These are phyloP conservation scores for Volvariella surrecta DNA, from an alignment of 1,284 basidiomycete species.

Conservation along the genomic window DNA sequence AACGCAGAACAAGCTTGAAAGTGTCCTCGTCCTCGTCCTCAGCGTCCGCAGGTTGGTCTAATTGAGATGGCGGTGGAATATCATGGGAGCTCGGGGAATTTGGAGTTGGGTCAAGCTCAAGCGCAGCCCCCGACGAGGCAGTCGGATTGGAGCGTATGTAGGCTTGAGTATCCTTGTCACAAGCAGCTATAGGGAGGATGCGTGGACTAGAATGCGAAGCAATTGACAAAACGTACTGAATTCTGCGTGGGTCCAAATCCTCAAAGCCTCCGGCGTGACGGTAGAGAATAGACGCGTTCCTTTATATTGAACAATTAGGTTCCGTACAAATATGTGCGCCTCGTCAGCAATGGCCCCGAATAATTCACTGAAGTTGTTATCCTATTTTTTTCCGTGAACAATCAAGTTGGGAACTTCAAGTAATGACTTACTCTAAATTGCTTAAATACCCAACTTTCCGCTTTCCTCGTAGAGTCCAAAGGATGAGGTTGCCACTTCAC, in stretches of 20 bases:
- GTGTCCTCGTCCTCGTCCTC: conserved; percentile 40
- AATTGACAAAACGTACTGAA: conserved; percentile 36
- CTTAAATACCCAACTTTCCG: conserved; percentile 39
- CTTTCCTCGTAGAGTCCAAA: conserved; percentile 27
- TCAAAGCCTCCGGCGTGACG: conserved; percentile 54
- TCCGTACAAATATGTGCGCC: conserved; percentile 35
- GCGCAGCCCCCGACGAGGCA: no score
- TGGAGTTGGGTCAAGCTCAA: conserved; percentile 7
- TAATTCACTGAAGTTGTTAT: conserved; percentile 49
- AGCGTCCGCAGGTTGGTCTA: conserved; percentile 20
- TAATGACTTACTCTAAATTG: conserved; percentile 46
- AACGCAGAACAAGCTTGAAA: conserved; percentile 59
- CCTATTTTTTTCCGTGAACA: conserved; percentile 25
- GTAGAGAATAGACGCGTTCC: conserved; percentile 57
- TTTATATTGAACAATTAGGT: conserved; percentile 50
- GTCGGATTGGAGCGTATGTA: conserved; percentile 37
- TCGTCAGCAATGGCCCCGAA: conserved; percentile 59
- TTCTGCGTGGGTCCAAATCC: conserved; percentile 57
- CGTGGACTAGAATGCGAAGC: not conserved
- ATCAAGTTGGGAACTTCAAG: not conserved
- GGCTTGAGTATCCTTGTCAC: conserved; percentile 49
- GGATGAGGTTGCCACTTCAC: conserved; percentile 63
- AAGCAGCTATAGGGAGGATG: conserved; percentile 41
- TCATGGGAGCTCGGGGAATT: conserved; percentile 9
- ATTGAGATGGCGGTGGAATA: conserved; percentile 7